Conservation (phyloP, 176 grass and related monocot genomes). For the Phoenix dactylifera region DNA sequence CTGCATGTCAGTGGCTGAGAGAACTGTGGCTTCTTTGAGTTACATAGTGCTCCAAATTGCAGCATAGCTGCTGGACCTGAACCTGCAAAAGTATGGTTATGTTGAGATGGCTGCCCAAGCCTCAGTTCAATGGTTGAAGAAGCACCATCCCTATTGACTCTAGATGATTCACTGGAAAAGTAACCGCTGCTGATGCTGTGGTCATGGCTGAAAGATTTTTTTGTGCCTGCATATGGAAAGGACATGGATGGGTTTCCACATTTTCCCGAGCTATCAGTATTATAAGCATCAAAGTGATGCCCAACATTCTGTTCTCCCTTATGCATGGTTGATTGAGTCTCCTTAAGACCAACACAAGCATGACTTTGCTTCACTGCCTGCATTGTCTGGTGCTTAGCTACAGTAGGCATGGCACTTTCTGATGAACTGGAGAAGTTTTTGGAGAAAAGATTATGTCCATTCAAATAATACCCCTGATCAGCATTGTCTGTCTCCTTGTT, state of each 20-base stretch:
- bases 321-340: conserved; percentile 10
- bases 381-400: conserved; percentile 20
- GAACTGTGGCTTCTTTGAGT: conserved; percentile 39
- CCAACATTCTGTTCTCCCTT: conserved; percentile 21
- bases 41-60: conserved; percentile 13
- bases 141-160: conserved; percentile 16
- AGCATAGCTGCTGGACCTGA: conserved; percentile 28
- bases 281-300: conserved; percentile 34
- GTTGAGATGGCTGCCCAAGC: conserved; percentile 58
- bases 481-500: conserved; percentile 16
- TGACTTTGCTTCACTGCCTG: conserved; percentile 14
- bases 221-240: conserved; percentile 19
- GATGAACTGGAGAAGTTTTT: conserved; percentile 24
- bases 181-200: conserved; percentile 1
- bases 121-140: conserved; percentile 68
- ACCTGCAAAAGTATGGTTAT: conserved; percentile 34
- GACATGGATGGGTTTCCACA: conserved; percentile 22
- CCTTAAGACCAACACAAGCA: conserved; percentile 17
- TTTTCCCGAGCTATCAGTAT: conserved; percentile 28
- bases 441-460: conserved; percentile 17
- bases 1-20: conserved; percentile 19
- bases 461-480: conserved; percentile 21
- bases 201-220: conserved; percentile 29
- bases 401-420: not conserved
- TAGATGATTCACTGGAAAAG: conserved; percentile 22